Conservation (phyloP, 169 alveolate genomes). For the Cryptosporidium tyzzeri region DNA sequence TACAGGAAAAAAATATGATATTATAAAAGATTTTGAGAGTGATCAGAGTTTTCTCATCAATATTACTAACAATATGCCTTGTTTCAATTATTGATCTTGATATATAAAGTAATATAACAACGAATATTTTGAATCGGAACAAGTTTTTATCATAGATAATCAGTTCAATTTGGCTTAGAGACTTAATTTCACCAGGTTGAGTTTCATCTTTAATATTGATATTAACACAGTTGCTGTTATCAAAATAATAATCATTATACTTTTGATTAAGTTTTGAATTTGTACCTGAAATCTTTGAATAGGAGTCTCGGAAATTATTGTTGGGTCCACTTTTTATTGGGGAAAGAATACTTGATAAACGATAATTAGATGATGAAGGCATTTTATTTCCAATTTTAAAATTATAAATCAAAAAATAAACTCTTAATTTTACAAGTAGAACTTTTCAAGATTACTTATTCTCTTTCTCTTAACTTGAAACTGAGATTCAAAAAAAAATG, state of each 20-base stretch:
- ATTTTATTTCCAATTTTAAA: background rate
- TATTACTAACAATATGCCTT: background rate
- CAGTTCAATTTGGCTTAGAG: background rate
- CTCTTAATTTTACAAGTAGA: background rate
- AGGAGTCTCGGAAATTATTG: background rate
- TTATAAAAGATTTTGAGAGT: background rate
- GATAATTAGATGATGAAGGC: background rate
- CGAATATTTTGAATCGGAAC: slow-evolving; percentile 15
- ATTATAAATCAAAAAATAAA: background rate
- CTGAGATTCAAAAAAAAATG: too few relatives aligned
- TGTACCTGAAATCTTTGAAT: background rate
- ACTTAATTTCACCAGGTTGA: background rate
- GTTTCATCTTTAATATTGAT: background rate
- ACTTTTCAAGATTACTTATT: too few relatives aligned
- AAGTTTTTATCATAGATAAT: slow-evolving; percentile 23
- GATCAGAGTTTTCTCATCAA: background rate
- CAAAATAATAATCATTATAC: background rate
- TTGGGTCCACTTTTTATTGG: background rate
- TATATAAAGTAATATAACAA: background rate
- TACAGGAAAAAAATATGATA: background rate
- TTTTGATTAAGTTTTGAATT: background rate
- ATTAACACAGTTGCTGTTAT: background rate
- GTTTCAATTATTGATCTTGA: slow-evolving; percentile 26
- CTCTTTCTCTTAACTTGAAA: background rate
- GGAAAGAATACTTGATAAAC: slow-evolving; percentile 11